Conservation (phyloP, 2,329 filamentous ascomycete genomes). For the Pyricularia pennisetigena region DNA sequence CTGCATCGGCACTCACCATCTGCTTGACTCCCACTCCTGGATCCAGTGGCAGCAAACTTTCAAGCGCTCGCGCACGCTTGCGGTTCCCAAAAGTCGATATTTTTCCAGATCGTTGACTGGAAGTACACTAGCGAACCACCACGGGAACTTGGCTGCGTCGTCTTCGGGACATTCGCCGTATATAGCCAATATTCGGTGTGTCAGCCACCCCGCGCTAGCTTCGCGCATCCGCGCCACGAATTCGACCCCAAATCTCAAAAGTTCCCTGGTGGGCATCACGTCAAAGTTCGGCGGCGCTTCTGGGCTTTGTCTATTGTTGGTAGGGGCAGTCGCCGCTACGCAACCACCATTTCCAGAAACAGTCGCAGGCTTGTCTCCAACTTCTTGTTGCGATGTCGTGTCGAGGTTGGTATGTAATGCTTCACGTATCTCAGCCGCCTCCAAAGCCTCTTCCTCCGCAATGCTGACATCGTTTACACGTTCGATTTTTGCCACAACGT, state of each 20-base stretch:
- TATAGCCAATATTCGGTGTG: slow-evolving; percentile 58
- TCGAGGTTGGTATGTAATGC: background rate
- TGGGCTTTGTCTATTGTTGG: slow-evolving; percentile 1
- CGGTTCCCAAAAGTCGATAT: slow-evolving; percentile 63
- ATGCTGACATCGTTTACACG: slow-evolving; percentile 73
- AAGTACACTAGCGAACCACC: slow-evolving; percentile 81
- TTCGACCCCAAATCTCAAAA: slow-evolving; percentile 54
- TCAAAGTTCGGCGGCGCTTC: slow-evolving; percentile 27
- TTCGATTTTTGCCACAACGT: slow-evolving; percentile 66
- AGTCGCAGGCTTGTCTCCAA: background rate
- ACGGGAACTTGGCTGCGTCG: slow-evolving; percentile 71
- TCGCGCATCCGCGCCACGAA: slow-evolving; percentile 63
- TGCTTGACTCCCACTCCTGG: slow-evolving; percentile 48
- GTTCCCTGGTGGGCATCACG: slow-evolving; percentile 56
- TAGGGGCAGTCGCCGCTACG: background rate
- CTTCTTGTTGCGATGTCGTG: background rate
- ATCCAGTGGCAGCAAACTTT: slow-evolving; percentile 81
- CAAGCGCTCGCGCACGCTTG: slow-evolving; percentile 68
- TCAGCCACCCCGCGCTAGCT: slow-evolving; percentile 64
- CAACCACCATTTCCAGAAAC: background rate
- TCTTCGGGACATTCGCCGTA: slow-evolving; percentile 65
- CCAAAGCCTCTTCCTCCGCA: slow-evolving; percentile 68
- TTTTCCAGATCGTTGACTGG: slow-evolving; percentile 72
- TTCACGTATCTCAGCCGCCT: slow-evolving; percentile 55
- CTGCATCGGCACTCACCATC: slow-evolving; percentile 2